A percentile compares a stretch with the other conserved stretches of the same genome.
These are phyloP conservation scores for Silene vulgaris DNA, from an alignment of 179 eudicot genomes.

Conservation along the genomic window DNA sequence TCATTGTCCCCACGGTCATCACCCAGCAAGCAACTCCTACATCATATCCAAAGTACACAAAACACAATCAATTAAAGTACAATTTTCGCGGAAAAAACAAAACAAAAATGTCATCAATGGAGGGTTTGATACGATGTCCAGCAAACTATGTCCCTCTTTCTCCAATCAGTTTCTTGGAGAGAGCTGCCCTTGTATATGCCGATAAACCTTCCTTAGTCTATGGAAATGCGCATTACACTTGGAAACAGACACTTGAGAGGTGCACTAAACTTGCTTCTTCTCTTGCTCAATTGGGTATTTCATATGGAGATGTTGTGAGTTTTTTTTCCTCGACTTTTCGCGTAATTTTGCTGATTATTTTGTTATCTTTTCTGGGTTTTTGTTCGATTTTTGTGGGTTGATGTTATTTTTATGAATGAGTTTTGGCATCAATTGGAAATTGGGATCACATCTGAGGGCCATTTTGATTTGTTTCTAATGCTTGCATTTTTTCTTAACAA, in stretches of 20 bases:
- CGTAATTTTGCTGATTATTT: too few relatives aligned
- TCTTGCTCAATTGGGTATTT: constrained; percentile 24
- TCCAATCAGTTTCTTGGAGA: constrained; percentile 55
- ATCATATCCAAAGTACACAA: too few relatives aligned
- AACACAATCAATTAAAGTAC: too few relatives aligned
- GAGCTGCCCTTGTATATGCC: constrained; percentile 47
- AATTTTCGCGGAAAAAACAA: too few relatives aligned
- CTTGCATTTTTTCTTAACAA: too few relatives aligned
- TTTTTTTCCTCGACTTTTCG: neutral
- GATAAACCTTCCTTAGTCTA: constrained; percentile 38
- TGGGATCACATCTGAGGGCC: neutral
- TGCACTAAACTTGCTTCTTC: constrained; percentile 45
- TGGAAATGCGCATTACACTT: constrained; percentile 34
- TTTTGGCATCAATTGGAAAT: neutral
- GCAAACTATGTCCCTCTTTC: constrained; percentile 46
- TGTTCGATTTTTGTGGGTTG: constrained; percentile 8
- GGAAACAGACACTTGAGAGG: constrained; percentile 44
- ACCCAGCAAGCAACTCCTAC: too few relatives aligned
- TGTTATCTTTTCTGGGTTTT: neutral
- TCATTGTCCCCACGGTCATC: too few relatives aligned
- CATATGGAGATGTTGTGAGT: constrained; percentile 49
- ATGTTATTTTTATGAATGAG: neutral
- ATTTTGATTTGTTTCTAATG: neutral
- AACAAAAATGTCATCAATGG: constrained; percentile 25
- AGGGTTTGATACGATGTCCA: constrained; percentile 38